Evolutionary conservation across 2,329 filamentous ascomycete genomes (phyloP).

Genomic region (Neonectria coccinea): DNA sequence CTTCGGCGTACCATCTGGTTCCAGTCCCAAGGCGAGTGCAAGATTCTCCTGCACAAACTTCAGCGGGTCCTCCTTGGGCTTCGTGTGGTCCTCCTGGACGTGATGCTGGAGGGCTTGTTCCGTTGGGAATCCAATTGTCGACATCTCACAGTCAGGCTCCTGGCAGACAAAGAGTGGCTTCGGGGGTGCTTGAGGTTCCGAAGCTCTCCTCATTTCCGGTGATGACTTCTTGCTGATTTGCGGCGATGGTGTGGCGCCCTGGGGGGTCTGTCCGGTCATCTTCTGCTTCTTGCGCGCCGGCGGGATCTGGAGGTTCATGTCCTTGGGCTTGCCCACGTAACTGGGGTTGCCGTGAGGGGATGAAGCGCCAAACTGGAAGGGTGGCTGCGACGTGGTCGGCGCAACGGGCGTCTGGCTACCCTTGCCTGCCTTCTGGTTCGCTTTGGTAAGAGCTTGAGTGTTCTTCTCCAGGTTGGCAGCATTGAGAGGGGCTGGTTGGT

Average conservation of each 20-base stretch:
- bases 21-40: slow-evolving; percentile 62
- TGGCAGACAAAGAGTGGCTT: slow-evolving; percentile 63
- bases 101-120: slow-evolving; percentile 67
- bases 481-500: slow-evolving; percentile 53
- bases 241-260: slow-evolving; percentile 59
- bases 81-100: slow-evolving; percentile 69
- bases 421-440: slow-evolving; percentile 58
- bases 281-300: slow-evolving; percentile 69
- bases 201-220: slow-evolving; percentile 56
- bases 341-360: slow-evolving; percentile 71
- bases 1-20: slow-evolving; percentile 60
- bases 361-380: slow-evolving; percentile 65
- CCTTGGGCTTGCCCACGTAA: slow-evolving; percentile 63
- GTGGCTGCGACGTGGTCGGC: slow-evolving; percentile 68
- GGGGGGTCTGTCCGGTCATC: slow-evolving; percentile 54
- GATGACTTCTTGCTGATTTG: slow-evolving; percentile 61
- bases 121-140: slow-evolving; percentile 61
- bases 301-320: slow-evolving; percentile 69
- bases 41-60: slow-evolving; percentile 65
- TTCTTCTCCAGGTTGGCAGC: slow-evolving; percentile 66
- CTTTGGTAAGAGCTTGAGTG: slow-evolving; percentile 60
- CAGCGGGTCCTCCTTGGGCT: slow-evolving; percentile 65
- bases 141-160: slow-evolving; percentile 66
- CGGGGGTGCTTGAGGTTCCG: slow-evolving; percentile 47
- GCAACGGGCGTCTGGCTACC: slow-evolving; percentile 64